phyloP scores from a whole-genome alignment of 2,329 filamentous ascomycete genomes.

The Claviceps pusilla region DNA sequence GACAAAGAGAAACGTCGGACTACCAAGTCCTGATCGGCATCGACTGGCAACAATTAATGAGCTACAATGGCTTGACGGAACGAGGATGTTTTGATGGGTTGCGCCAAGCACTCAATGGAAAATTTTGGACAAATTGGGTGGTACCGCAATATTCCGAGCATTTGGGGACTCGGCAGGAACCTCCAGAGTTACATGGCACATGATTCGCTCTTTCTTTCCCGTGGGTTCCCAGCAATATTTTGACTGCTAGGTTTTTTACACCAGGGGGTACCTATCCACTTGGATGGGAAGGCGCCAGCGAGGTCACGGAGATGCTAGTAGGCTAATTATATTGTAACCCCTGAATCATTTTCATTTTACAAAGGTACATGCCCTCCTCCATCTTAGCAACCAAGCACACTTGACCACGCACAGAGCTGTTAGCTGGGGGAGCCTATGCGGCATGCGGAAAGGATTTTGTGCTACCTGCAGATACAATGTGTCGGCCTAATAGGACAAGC shows the following conservation, averaged over 20 bases:
- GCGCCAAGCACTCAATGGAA: conserved; percentile 1
- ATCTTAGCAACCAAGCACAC: too few relatives aligned
- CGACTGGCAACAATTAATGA: conserved; percentile 10
- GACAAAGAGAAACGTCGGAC: conserved; percentile 10
- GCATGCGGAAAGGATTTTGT: too few relatives aligned
- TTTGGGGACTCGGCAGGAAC: conserved; percentile 7
- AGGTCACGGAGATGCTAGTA: too few relatives aligned
- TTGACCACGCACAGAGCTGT: too few relatives aligned
- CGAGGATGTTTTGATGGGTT: background rate
- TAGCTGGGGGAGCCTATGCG: too few relatives aligned
- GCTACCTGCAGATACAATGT: too few relatives aligned
- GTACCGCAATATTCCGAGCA: conserved; percentile 16
- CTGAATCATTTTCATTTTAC: too few relatives aligned
- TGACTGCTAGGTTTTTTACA: background rate
- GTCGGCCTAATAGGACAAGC: too few relatives aligned
- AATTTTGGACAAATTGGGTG: conserved; percentile 16
- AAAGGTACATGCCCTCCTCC: too few relatives aligned
- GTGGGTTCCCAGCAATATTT: conserved; percentile 1
- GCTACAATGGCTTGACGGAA: background rate
- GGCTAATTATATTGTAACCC: too few relatives aligned
- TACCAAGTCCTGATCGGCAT: conserved; percentile 14
- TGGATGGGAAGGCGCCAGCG: too few relatives aligned
- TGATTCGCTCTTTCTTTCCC: conserved; percentile 1
- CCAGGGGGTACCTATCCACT: too few relatives aligned
- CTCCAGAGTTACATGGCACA: background rate